phyloP scores from a whole-genome alignment of 106 monocot species.

The Vanilla planifolia region DNA sequence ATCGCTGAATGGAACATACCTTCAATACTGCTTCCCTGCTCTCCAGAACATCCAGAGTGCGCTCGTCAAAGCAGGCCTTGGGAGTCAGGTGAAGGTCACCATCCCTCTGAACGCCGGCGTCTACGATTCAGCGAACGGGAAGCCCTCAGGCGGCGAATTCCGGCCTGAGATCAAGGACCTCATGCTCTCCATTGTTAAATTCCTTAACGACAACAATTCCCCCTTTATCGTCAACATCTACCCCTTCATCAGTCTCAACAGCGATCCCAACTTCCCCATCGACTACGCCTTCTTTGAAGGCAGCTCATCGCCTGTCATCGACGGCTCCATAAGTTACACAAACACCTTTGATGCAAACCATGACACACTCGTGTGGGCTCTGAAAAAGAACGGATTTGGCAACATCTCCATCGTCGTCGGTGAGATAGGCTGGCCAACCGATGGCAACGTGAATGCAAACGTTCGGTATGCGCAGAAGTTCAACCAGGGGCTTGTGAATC shows the following conservation, averaged over 20 bases:
- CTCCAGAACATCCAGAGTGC: slow-evolving; percentile 83
- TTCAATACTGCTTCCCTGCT: slow-evolving; percentile 53
- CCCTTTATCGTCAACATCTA: slow-evolving; percentile 89
- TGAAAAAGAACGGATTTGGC: slow-evolving; percentile 66
- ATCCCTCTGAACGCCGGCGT: slow-evolving; percentile 84
- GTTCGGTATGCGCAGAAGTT: slow-evolving; percentile 45
- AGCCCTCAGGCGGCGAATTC: slow-evolving; percentile 82
- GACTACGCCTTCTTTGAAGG: slow-evolving; percentile 92
- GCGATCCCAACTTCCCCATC: slow-evolving; percentile 66
- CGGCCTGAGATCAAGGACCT: slow-evolving; percentile 68
- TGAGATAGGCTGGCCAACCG: slow-evolving; percentile 92
- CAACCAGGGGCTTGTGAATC: slow-evolving; percentile 69
- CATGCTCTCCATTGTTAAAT: slow-evolving; percentile 67
- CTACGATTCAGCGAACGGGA: slow-evolving; percentile 42
- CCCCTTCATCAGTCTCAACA: slow-evolving; percentile 88
- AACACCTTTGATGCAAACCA: slow-evolving; percentile 86
- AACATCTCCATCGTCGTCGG: slow-evolving; percentile 72
- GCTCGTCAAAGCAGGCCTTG: slow-evolving; percentile 68
- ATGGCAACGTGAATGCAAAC: slow-evolving; percentile 73
- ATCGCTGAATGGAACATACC: slow-evolving; percentile 48
- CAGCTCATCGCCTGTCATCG: slow-evolving; percentile 23
- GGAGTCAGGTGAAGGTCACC: slow-evolving; percentile 65
- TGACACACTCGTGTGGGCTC: slow-evolving; percentile 73
- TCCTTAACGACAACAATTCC: slow-evolving; percentile 61
- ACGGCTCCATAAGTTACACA: slow-evolving; percentile 38